Conservation (phyloP, 345 rosid genomes). For the Capsella bursapastoris region DNA sequence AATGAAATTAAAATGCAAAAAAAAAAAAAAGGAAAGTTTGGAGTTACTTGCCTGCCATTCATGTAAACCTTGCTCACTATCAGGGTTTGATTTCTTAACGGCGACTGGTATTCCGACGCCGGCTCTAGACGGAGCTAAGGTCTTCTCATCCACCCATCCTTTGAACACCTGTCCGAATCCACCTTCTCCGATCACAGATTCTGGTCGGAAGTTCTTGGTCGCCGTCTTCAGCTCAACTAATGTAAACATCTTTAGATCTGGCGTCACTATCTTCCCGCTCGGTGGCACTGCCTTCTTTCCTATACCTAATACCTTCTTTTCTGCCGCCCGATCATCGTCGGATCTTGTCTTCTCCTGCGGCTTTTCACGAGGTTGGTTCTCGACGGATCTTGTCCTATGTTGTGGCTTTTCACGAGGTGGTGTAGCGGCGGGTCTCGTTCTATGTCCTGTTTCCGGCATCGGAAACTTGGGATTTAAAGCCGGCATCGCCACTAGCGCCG, state of each 20-base stretch:
- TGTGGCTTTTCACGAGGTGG: conserved; percentile 10
- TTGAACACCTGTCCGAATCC: conserved; percentile 89
- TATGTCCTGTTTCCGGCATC: conserved; percentile 8
- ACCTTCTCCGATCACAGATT: conserved; percentile 79
- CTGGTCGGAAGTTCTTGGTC: conserved; percentile 80
- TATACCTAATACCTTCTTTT: not conserved
- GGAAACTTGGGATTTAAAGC: conserved; percentile 21
- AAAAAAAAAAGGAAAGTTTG: not conserved
- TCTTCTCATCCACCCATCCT: conserved; percentile 80
- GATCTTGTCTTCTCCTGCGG: conserved; percentile 5
- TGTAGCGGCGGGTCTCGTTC: not conserved
- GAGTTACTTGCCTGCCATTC: conserved; percentile 78
- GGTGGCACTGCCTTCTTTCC: conserved; percentile 33
- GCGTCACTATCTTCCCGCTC: conserved; percentile 47
- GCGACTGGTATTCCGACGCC: conserved; percentile 83
- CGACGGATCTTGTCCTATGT: not conserved
- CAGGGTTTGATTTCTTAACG: conserved; percentile 79
- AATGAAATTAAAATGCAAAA: not conserved
- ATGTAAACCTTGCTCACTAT: conserved; percentile 68
- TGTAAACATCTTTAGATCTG: conserved; percentile 61
- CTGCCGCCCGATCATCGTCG: conserved; percentile 23
- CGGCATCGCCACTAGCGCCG: conserved; percentile 28
- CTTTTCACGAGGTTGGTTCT: conserved; percentile 17
- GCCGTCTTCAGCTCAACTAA: conserved; percentile 61
- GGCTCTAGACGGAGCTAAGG: conserved; percentile 59